Evolutionary conservation across 306 rosid genomes (phyloP), one percentile per base, ranked within the genome.

Genomic region (Vicia faba): DNA sequence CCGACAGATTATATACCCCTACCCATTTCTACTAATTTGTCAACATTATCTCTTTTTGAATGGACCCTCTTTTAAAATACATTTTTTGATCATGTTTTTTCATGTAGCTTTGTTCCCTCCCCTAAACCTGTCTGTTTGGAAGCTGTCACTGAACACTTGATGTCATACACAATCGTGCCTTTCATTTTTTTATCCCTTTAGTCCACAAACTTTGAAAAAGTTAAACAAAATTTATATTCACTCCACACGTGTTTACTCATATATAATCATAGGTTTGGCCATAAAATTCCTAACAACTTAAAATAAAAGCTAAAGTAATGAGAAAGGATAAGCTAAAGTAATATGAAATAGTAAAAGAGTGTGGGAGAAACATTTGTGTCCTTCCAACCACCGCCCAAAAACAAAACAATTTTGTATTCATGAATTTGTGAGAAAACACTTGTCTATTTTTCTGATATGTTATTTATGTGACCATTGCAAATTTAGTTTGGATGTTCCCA

Each of bases 71-170:
- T 64, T 65, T 39, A 40, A 67, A 69, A 58, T 68, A 48, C 55
- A 51, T 41, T 50, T 59, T 25, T 23, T 8, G 3, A 61, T 61
- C 44, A 64, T 75, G 75, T 64, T 70, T 79, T 29, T 82, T 54
- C 62, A 54, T 63, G 63, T 68, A 64, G 51, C 33, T 76, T 62
- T 80, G 76, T 78, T 78, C 74, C 78, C 79, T 81, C 76, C 84
- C 81, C 78, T 83, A 68, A 82, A 18, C 66, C 78, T 87, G 88
- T 87, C 84, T 83, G 83, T 81, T 85, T 60, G 77, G 84, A 81
- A 85, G 85, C 86, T 89, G 87, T 87, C 96, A 81, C 75, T 55
- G 85, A 86, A 81, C 75, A 81, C 75, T 83, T 81, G 73, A 84
- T 86, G 85, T 78, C 96, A 83, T 76, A 59, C 87, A 80, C 84